Conservation (phyloP, 31 red algal genomes). For the Odonthalia washingtoniensis region DNA sequence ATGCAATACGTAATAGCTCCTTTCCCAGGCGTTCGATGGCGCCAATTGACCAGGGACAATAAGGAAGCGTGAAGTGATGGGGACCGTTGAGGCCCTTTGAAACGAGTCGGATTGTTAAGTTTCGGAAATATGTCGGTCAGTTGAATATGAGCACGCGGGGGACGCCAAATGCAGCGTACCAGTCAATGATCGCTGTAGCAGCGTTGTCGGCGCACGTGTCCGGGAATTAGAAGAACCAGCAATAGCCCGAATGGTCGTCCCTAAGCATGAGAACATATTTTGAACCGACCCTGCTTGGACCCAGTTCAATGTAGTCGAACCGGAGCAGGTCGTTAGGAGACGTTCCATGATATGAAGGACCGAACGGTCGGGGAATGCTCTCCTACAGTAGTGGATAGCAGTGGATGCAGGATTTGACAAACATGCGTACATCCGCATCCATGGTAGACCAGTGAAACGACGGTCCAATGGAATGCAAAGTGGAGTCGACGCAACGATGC, state of each 20-base stretch:
- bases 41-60: neutral
- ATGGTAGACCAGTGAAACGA: too few relatives aligned
- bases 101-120: neutral
- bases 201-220: conserved; percentile 4
- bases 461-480: too few relatives aligned
- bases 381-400: too few relatives aligned
- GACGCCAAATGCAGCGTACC: neutral
- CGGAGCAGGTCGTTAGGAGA: neutral
- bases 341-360: too few relatives aligned
- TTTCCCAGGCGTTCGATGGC: neutral
- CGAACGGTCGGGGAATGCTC: too few relatives aligned
- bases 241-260: conserved; percentile 1
- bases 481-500: too few relatives aligned
- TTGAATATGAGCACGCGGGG: conserved; percentile 3
- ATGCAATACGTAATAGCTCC: too few relatives aligned
- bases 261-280: neutral
- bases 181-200: neutral
- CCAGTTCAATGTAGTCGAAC: conserved; percentile 4
- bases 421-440: too few relatives aligned
- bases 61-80: conserved; percentile 10
- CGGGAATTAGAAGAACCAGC: neutral
- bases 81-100: conserved; percentile 1
- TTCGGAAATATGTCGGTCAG: neutral
- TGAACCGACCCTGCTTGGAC: neutral
- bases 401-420: too few relatives aligned